Conservation (phyloP, 352 stramenopile species). For the Globisporangium yorkense region DNA sequence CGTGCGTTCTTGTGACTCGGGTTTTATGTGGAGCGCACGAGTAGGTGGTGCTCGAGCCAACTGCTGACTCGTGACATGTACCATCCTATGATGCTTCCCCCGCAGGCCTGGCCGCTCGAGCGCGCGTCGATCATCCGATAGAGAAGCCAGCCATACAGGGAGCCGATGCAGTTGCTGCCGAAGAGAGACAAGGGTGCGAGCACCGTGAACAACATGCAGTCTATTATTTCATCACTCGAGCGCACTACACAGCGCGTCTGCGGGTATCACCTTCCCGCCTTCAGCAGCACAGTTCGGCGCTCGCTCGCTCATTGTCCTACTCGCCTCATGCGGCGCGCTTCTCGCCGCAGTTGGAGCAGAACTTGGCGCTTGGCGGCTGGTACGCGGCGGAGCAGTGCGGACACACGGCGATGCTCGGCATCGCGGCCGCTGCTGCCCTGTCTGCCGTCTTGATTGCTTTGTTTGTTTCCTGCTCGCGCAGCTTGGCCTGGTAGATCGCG, state of each 20-base stretch:
- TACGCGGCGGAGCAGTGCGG: conserved; percentile 36
- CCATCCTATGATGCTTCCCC: neutral
- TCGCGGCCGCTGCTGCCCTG: neutral
- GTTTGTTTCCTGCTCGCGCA: conserved; percentile 19
- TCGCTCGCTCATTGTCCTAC: too few species aligned
- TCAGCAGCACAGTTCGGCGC: too few species aligned
- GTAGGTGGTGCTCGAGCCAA: too few species aligned
- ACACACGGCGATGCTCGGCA: conserved; percentile 20
- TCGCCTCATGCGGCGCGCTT: conserved; percentile 24
- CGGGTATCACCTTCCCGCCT: too few species aligned
- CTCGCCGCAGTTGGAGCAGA: conserved; percentile 65
- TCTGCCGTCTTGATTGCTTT: neutral
- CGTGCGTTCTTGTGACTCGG: conserved; percentile 35
- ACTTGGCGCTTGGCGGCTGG: conserved; percentile 49
- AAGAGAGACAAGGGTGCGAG: neutral
- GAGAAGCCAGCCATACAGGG: neutral
- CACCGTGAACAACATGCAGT: conserved; percentile 2
- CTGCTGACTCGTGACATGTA: too few species aligned
- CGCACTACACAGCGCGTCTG: too few species aligned
- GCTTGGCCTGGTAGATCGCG: conserved; percentile 67
- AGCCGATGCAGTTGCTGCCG: too few species aligned
- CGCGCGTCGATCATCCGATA: conserved; percentile 20
- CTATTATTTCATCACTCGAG: neutral
- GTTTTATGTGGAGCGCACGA: too few species aligned
- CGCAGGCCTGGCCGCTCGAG: conserved; percentile 13